Conservation (phyloP, 495 filamentous ascomycete genomes). For the Penicillium simplicissimum region DNA sequence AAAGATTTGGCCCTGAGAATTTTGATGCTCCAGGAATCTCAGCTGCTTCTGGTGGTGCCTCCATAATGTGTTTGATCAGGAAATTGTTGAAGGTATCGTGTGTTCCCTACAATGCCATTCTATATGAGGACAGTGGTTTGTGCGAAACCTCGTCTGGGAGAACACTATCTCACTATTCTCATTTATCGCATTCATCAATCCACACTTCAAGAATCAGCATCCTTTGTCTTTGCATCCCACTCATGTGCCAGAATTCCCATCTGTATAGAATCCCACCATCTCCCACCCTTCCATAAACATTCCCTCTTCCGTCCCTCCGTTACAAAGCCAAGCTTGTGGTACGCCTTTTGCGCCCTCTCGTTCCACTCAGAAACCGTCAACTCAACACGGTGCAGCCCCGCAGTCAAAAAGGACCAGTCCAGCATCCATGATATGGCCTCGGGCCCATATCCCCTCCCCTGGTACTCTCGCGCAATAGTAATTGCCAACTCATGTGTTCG, state of each 20-base stretch:
- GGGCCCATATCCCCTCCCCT: not conserved
- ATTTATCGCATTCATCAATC: too few species aligned
- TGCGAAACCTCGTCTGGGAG: too few species aligned
- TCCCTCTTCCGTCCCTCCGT: conserved; percentile 1
- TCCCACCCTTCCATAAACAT: conserved; percentile 1
- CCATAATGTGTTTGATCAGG: too few species aligned
- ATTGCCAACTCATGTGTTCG: conserved; percentile 1
- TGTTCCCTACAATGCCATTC: too few species aligned
- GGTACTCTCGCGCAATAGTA: conserved; percentile 6
- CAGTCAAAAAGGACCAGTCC: conserved; percentile 5
- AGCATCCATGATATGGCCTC: conserved; percentile 7
- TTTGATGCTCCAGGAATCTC: too few species aligned
- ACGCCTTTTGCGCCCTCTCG: conserved; percentile 1
- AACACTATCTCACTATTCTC: too few species aligned
- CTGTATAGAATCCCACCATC: conserved; percentile 6
- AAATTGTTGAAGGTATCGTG: too few species aligned
- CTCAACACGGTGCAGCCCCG: conserved; percentile 6
- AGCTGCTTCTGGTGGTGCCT: too few species aligned
- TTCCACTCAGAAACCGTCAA: conserved; percentile 7
- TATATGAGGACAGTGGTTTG: too few species aligned
- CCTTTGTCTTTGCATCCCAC: conserved; percentile 1
- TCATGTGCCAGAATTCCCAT: conserved; percentile 6
- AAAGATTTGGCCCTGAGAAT: too few species aligned
- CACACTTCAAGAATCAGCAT: conserved; percentile 15
- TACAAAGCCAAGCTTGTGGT: conserved; percentile 1